Base-by-base conservation (phyloP, 495 filamentous ascomycete genomes). In the Darksidea phi region DNA sequence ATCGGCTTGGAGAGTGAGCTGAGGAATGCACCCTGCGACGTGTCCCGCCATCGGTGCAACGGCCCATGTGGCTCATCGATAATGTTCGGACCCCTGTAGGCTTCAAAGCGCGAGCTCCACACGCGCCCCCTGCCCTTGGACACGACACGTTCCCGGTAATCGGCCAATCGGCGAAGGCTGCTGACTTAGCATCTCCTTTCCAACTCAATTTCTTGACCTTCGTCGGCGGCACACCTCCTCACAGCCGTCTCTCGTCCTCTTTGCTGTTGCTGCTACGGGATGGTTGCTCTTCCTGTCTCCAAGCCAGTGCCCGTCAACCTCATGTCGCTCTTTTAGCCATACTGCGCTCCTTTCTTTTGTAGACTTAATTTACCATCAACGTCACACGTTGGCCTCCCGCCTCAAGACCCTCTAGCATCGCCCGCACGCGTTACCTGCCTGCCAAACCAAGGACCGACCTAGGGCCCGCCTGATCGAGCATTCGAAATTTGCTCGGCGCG, bases 301-400 rank as follows among this genome's bases (percentile, higher is more conserved):
- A 41, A 10, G 36, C 36, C 60, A 63, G 60, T 63, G 60, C 53
- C 52, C 12, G 51, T 38, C 60, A 57, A 47, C 60, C 54, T 53
- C 47, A 65, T 65, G 66, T 69, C 66, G 54, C 62, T 69, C 66
- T 59, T 69, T 69, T 69, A 65, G 62, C 32, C 38, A 21, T 34
- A 41, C 20, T 37, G n/a, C 43, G 47, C 15, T 62, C 45, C 53
- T 66, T 69, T 69, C 62, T 66, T 65, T 69, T 65, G 63, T 69
- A 66, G 6, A 65, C 54, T 61, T 69, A 57, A 59, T 59, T 54
- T 43, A 43, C 15, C 18, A 20, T 52, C 42, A 51, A 56, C 52
- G 48, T 66, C 58, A 36, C 48, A 48, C 21, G 12, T 41, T 49
- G 65, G 59, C 48, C 50, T 42, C 28, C 59, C 60, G 65, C 65